phyloP scores from a whole-genome alignment of 2,329 filamentous ascomycete genomes.

The Boeremia exigua region DNA sequence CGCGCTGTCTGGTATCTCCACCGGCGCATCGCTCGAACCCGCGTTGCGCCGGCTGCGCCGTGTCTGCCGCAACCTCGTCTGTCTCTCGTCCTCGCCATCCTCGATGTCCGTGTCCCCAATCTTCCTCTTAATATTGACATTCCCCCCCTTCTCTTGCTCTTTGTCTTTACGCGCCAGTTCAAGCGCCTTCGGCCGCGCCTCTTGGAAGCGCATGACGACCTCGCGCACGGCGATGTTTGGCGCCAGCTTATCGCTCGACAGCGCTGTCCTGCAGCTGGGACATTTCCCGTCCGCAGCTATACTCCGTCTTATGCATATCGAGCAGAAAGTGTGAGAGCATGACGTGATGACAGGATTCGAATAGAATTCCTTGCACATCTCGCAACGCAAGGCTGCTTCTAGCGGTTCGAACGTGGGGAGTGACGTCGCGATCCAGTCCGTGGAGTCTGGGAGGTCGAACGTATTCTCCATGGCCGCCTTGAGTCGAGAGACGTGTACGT shows the following conservation, averaged over 20 bases:
- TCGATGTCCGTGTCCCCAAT: constrained; percentile 58
- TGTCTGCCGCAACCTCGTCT: constrained; percentile 45
- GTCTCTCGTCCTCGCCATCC: constrained; percentile 42
- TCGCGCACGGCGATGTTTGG: constrained; percentile 87
- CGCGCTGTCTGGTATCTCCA: constrained; percentile 48
- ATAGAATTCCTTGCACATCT: constrained; percentile 98
- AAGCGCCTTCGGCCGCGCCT: constrained; percentile 67
- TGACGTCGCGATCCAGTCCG: constrained; percentile 79
- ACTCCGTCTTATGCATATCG: constrained; percentile 87
- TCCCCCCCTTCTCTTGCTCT: constrained; percentile 19
- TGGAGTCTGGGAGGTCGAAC: constrained; percentile 71
- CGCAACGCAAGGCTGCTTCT: constrained; percentile 87
- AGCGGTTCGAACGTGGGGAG: constrained; percentile 71
- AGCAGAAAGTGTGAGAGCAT: constrained; percentile 96
- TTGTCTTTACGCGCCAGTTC: constrained; percentile 64
- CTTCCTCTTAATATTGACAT: constrained; percentile 56
- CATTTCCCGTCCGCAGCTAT: constrained; percentile 85
- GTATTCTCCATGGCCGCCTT: constrained; percentile 37
- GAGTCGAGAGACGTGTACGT: not conserved
- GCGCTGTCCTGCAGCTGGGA: constrained; percentile 77
- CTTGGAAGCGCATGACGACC: constrained; percentile 77
- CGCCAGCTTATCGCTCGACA: constrained; percentile 84
- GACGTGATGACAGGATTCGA: constrained; percentile 92
- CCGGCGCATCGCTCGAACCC: constrained; percentile 35
- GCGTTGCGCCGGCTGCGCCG: constrained; percentile 46